These are phyloP conservation scores for Candida frijolesensis DNA, from an alignment of 1,139 yeast species.

Conservation along the genomic window DNA sequence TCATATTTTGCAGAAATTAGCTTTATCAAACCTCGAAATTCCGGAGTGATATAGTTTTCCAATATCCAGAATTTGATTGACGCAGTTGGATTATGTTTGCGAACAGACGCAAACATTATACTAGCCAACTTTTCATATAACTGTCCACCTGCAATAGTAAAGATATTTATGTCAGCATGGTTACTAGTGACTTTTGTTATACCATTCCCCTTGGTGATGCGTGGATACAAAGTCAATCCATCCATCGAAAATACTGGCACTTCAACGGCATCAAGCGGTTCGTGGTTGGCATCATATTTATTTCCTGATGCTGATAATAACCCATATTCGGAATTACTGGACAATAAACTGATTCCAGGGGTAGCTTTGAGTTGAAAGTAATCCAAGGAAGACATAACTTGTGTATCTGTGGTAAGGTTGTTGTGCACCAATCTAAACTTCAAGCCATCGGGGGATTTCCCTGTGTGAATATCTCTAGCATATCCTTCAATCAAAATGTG, in stretches of 20 bases:
- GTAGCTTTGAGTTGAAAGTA: slow-evolving; percentile 71
- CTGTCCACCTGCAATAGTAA: slow-evolving; percentile 81
- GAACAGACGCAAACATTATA: slow-evolving; percentile 80
- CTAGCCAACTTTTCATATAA: slow-evolving; percentile 71
- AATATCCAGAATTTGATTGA: slow-evolving; percentile 86
- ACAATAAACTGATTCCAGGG: slow-evolving; percentile 68
- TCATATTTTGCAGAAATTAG: slow-evolving; percentile 56
- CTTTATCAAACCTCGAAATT: slow-evolving; percentile 64
- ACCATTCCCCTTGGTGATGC: slow-evolving; percentile 27
- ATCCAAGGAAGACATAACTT: slow-evolving; percentile 72
- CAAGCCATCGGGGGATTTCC: slow-evolving; percentile 52
- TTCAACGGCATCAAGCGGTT: slow-evolving; percentile 18
- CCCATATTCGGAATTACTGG: slow-evolving; percentile 36
- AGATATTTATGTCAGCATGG: slow-evolving; percentile 73
- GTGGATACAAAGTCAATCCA: slow-evolving; percentile 52
- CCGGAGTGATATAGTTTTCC: slow-evolving; percentile 75
- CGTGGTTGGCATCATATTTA: slow-evolving; percentile 28
- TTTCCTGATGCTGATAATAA: slow-evolving; percentile 40
- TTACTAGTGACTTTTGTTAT: slow-evolving; percentile 10
- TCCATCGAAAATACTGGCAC: slow-evolving; percentile 40
- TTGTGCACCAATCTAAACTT: slow-evolving; percentile 35
- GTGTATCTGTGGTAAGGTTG: slow-evolving; percentile 46
- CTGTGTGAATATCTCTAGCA: slow-evolving; percentile 47
- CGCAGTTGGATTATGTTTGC: slow-evolving; percentile 60
- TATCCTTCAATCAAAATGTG: slow-evolving; percentile 71